These are phyloP conservation scores for Calonectria multiphialidica DNA, from an alignment of 2,329 filamentous ascomycete genomes.

Conservation along the genomic window DNA sequence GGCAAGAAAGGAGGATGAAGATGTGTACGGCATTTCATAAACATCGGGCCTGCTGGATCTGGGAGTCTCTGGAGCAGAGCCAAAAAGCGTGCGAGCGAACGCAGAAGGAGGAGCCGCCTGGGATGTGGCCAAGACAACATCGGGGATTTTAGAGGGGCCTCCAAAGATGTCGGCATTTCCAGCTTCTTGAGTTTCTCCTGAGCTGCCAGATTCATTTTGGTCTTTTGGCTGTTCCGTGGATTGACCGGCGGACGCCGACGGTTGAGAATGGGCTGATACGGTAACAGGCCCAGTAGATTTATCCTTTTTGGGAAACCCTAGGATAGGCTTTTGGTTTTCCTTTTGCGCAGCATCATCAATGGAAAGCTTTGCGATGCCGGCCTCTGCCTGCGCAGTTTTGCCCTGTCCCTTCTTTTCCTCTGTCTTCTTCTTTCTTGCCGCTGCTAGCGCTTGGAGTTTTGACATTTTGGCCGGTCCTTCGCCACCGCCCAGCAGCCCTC, in stretches of 20 bases:
- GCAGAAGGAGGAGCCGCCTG: constrained; percentile 58
- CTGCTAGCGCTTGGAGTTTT: constrained; percentile 91
- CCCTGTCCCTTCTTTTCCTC: constrained; percentile 66
- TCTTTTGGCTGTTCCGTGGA: neutral
- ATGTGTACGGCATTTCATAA: constrained; percentile 63
- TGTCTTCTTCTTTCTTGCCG: constrained; percentile 86
- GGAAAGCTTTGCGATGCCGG: constrained; percentile 47
- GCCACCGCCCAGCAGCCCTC: constrained; percentile 84
- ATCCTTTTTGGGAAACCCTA: constrained; percentile 40
- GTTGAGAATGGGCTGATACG: constrained; percentile 6
- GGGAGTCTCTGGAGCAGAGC: constrained; percentile 50
- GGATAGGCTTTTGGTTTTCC: constrained; percentile 40
- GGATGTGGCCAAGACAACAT: neutral
- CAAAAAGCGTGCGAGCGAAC: constrained; percentile 68
- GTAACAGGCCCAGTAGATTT: constrained; percentile 23
- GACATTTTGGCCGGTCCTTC: constrained; percentile 78
- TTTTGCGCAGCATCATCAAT: constrained; percentile 44
- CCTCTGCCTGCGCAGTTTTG: constrained; percentile 41
- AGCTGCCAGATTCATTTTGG: neutral
- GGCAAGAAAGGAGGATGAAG: constrained; percentile 61
- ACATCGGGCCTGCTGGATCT: constrained; percentile 46
- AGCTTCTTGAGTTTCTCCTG: neutral
- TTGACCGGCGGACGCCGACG: neutral
- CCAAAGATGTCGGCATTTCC: neutral
- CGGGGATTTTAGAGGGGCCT: neutral